Base-by-base conservation (phyloP, 306 rosid species). In the Gastrolobium villosum region DNA sequence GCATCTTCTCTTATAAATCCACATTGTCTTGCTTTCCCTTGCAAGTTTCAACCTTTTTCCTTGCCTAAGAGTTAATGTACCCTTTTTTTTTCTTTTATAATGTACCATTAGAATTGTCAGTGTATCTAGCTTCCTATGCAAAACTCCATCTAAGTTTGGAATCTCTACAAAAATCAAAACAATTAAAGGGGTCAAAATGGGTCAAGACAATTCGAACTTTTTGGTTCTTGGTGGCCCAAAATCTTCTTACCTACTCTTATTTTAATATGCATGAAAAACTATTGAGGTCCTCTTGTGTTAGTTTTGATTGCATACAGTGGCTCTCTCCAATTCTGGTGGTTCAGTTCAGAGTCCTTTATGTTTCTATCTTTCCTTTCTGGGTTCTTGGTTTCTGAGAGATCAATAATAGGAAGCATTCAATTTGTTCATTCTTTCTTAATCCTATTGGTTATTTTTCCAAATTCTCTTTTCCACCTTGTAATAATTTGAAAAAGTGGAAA, bases 31-130 rank as follows among this genome's bases (percentile, higher is more conserved):
- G 88, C 85, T 88, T 86, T 87, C 85, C 84, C 92, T 83, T 90
- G 87, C 75, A 95, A 93, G 96, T 82, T 89, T 88, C 80, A 83
- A 76, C 79, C 85, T 87, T 90, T 86, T 83, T 86, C 81, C n/a
- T 90, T 80, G 78, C 88, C 86, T 62, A 66, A 83, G 86, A 89
- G 84, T 88, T 85, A 75, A 57, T 76, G 82, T 86, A 1, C 41
- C 4, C 81, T 45, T 80, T 76, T 74, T 75, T 36, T 5, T 5
- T 3, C 3, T 66, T 83, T 67, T 69, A 46, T 67, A 59, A 48
- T 74, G 15, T 37, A 57, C 70, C 56, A 60, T 64, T 78, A 46
- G 65, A 56, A 79, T 65, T 80, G 87, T 91, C 87, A 83, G 88
- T 79, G 86, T 74, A 75, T 81, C 86, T 74, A 75, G 79, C 86